Percentiles rank a stretch among this genome's conserved stretches.
Evolutionary conservation across 257 asterid species (phyloP).

Genomic region (Eustoma russellianum): DNA sequence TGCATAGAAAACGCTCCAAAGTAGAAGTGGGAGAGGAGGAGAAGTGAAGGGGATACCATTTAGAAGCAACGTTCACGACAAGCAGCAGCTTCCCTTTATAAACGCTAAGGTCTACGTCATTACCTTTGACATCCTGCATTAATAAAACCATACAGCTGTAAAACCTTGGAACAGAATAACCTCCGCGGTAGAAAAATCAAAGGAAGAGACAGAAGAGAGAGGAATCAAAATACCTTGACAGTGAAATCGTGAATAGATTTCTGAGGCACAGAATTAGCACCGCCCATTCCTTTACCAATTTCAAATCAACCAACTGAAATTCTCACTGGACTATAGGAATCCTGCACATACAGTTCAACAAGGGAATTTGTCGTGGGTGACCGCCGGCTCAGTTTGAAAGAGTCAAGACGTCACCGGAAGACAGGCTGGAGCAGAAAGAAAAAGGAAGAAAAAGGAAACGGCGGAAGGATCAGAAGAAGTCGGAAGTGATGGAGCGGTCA

Average conservation of each 20-base stretch:
- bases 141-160: neutral
- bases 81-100: slow-evolving; percentile 82
- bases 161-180: no score
- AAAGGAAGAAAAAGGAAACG: no score
- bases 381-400: no score
- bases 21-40: neutral
- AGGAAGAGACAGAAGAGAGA: neutral
- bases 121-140: slow-evolving; percentile 52
- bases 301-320: no score
- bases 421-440: no score
- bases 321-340: no score
- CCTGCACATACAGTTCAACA: no score
- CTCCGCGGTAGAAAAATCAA: neutral
- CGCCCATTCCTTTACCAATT: slow-evolving; percentile 7
- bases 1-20: neutral
- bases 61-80: slow-evolving; percentile 94
- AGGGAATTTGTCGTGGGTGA: no score
- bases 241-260: slow-evolving; percentile 67
- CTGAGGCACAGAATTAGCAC: slow-evolving; percentile 20
- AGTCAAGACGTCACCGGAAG: no score
- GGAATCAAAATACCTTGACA: slow-evolving; percentile 43
- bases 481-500: no score
- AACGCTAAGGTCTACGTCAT: slow-evolving; percentile 47
- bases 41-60: slow-evolving; percentile 39
- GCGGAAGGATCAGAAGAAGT: no score